Percentiles rank a stretch among this genome's conserved stretches.
phyloP scores from a whole-genome alignment of 208 protist species.

The Leishmania tropica region DNA sequence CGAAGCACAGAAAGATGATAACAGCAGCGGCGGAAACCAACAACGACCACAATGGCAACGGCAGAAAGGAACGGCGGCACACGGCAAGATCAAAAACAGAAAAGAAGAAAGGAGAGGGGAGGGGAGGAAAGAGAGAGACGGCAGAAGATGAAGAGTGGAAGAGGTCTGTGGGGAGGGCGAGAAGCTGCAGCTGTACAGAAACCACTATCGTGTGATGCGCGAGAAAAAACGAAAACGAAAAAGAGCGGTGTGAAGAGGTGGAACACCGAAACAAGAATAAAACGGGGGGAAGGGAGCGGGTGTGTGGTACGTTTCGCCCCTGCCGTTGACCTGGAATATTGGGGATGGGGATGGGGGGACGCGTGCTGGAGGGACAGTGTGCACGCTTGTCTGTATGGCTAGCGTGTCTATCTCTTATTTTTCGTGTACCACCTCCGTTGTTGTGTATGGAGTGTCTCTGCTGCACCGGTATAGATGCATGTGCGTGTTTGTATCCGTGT shows the following conservation, averaged over 20 bases:
- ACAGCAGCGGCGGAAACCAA: too few species aligned
- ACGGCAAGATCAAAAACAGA: not conserved
- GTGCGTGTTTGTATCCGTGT: not conserved
- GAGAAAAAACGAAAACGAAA: not conserved
- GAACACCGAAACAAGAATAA: not conserved
- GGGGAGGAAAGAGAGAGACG: not conserved
- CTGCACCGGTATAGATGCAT: not conserved
- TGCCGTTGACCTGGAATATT: not conserved
- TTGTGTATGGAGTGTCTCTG: not conserved
- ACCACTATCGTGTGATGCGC: not conserved
- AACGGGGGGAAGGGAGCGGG: not conserved
- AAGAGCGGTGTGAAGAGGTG: too few species aligned
- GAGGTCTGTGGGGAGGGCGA: not conserved
- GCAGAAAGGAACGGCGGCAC: too few species aligned
- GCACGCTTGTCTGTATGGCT: not conserved
- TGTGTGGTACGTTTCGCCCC: not conserved
- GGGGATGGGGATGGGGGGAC: not conserved
- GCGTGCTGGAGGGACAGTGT: not conserved
- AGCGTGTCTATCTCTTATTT: not conserved
- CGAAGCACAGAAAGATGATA: slow-evolving; percentile 4
- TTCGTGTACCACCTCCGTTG: not conserved
- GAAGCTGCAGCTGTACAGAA: not conserved
- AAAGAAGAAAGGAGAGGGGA: not conserved
- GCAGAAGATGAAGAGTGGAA: slow-evolving; percentile 5
- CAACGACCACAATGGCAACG: too few species aligned